These are phyloP conservation scores for Lenwebbia sp. DNA, from an alignment of 345 rosid genomes.

Conservation along the genomic window DNA sequence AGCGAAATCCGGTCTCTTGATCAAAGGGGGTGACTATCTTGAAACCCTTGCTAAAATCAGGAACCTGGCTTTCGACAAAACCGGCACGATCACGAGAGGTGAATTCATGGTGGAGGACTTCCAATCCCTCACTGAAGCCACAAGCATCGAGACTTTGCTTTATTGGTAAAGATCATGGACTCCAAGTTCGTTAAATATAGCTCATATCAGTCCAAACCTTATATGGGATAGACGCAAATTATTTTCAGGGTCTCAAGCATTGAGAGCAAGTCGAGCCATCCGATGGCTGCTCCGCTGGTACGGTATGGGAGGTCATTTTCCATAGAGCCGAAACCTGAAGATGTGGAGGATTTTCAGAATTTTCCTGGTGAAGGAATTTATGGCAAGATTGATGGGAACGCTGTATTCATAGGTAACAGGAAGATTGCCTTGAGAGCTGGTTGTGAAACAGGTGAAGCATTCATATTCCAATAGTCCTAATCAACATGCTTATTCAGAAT, in stretches of 20 bases:
- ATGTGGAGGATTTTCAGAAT: slow-evolving; percentile 52
- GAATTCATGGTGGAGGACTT: slow-evolving; percentile 76
- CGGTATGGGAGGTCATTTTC: slow-evolving; percentile 48
- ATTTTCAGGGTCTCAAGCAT: slow-evolving; percentile 74
- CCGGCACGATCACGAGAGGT: slow-evolving; percentile 83
- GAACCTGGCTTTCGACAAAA: slow-evolving; percentile 77
- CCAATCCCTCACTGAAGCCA: slow-evolving; percentile 27
- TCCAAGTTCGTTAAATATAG: neutral
- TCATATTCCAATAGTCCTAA: neutral
- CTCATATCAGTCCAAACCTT: neutral
- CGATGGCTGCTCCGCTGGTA: slow-evolving; percentile 73
- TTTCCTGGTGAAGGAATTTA: slow-evolving; percentile 85
- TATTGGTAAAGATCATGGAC: slow-evolving; percentile 38
- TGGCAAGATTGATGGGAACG: slow-evolving; percentile 62
- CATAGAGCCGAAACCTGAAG: slow-evolving; percentile 62
- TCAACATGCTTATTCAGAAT: neutral
- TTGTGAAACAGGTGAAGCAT: slow-evolving; percentile 35
- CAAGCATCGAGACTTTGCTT: slow-evolving; percentile 32
- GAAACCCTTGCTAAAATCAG: slow-evolving; percentile 66
- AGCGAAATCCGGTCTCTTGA: slow-evolving; percentile 68
- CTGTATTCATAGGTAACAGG: slow-evolving; percentile 63
- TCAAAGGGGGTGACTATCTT: slow-evolving; percentile 81
- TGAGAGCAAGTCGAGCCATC: slow-evolving; percentile 92
- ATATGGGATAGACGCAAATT: neutral
- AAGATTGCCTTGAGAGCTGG: slow-evolving; percentile 62